phyloP scores from a whole-genome alignment of 2,329 filamentous ascomycete species.

The Epichloe aotearoae region DNA sequence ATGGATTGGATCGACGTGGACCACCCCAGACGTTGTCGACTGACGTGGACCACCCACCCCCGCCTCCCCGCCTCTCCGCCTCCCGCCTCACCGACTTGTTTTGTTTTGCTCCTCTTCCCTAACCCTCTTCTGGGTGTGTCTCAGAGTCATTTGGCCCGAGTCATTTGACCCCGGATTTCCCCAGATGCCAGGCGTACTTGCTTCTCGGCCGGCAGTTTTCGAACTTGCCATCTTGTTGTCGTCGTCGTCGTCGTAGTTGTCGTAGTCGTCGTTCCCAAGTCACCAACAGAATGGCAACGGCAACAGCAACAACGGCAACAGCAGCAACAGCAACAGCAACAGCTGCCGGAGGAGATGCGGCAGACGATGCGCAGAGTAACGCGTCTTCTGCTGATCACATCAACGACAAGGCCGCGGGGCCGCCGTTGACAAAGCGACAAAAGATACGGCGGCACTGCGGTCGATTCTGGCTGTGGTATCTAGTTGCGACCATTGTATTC shows the following conservation, averaged over 20 bases:
- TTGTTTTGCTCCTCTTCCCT: too few species aligned
- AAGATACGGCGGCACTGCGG: slow-evolving; percentile 26
- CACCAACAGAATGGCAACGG: neutral
- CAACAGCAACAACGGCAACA: neutral
- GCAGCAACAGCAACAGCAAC: neutral
- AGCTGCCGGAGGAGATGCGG: slow-evolving; percentile 1
- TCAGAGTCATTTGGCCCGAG: neutral
- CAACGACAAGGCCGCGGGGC: slow-evolving; percentile 2
- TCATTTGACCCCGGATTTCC: neutral
- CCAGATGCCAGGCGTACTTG: neutral
- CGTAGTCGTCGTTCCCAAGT: neutral
- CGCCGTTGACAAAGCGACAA: slow-evolving; percentile 16
- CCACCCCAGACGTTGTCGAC: too few species aligned
- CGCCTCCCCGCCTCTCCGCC: too few species aligned
- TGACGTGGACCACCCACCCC: too few species aligned
- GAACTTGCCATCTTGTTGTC: neutral
- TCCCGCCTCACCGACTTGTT: too few species aligned
- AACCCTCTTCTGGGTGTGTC: too few species aligned
- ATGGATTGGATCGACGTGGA: too few species aligned
- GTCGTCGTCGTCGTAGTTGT: neutral
- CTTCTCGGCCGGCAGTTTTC: neutral
- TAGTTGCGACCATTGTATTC: slow-evolving; percentile 26
- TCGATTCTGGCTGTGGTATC: slow-evolving; percentile 31
- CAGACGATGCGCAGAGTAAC: neutral
- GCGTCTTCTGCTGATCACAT: slow-evolving; percentile 3